Percentiles rank a stretch among this genome's conserved stretches.
These are phyloP conservation scores for Neurospora sp. DNA, from an alignment of 495 filamentous ascomycete species.

Conservation along the genomic window DNA sequence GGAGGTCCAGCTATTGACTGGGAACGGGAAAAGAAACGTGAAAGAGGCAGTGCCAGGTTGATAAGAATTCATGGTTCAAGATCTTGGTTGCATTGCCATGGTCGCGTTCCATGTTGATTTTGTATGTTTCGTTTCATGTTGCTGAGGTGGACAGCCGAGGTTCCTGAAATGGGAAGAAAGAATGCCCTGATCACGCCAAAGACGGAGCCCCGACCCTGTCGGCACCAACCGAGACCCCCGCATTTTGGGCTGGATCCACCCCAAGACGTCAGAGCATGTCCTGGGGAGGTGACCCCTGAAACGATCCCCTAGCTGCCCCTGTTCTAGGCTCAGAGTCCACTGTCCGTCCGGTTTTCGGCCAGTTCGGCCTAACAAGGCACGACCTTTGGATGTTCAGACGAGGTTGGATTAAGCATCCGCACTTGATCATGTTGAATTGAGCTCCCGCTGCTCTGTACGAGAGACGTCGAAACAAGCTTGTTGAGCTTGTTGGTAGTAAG, in stretches of 20 bases:
- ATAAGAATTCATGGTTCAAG: not conserved
- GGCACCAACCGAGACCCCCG: not conserved
- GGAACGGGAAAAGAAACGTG: not conserved
- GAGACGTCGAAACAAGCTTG: not conserved
- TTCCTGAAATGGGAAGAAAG: not conserved
- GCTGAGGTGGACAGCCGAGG: too few species aligned
- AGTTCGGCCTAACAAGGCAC: not conserved
- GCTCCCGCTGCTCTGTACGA: not conserved
- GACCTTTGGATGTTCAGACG: not conserved
- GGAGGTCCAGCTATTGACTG: not conserved
- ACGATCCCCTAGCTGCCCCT: not conserved
- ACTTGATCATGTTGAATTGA: not conserved
- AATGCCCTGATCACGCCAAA: not conserved
- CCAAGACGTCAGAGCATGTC: not conserved
- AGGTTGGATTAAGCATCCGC: not conserved
- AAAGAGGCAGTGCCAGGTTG: not conserved
- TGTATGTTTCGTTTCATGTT: not conserved
- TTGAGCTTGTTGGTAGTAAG: not conserved
- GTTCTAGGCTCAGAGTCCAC: not conserved
- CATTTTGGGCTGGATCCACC: not conserved
- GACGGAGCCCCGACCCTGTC: not conserved
- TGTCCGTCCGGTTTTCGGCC: not conserved
- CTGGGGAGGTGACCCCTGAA: not conserved
- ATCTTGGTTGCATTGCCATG: not conserved
- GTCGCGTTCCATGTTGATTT: not conserved